A percentile compares a stretch with the other conserved stretches of the same genome.
phyloP scores from a whole-genome alignment of 371 early-diverging fungal species.

The Circinella umbellata region DNA sequence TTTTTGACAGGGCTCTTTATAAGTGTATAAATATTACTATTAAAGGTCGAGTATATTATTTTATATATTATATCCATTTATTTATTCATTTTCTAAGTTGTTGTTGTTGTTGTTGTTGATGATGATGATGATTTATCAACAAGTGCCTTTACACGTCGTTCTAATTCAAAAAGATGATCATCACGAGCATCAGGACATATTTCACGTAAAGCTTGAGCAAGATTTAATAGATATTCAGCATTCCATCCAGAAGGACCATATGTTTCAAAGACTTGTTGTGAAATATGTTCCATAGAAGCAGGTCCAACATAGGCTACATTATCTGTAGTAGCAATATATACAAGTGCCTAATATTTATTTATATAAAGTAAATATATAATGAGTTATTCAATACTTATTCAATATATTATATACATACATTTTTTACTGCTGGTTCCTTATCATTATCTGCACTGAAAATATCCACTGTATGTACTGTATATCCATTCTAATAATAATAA shows the following conservation, averaged over 20 bases:
- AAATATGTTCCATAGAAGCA: slow-evolving; percentile 69
- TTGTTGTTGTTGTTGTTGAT: no score
- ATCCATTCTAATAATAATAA: slow-evolving; percentile 65
- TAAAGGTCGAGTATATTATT: no score
- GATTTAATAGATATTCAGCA: slow-evolving; percentile 75
- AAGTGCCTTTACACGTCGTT: slow-evolving; percentile 47
- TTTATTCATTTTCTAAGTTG: no score
- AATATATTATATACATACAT: slow-evolving; percentile 33
- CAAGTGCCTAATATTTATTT: slow-evolving; percentile 56
- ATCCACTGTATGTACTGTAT: slow-evolving; percentile 73
- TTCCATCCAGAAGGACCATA: slow-evolving; percentile 84
- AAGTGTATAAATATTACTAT: no score
- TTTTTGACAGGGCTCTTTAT: no score
- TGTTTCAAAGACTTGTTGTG: slow-evolving; percentile 70
- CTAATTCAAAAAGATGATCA: slow-evolving; percentile 68
- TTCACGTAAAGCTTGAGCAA: slow-evolving; percentile 67
- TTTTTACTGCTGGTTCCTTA: slow-evolving; percentile 52
- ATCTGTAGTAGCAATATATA: slow-evolving; percentile 82
- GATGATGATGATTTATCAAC: not conserved
- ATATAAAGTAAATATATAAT: not conserved
- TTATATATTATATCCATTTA: no score
- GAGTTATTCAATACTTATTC: no score
- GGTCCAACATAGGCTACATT: slow-evolving; percentile 88
- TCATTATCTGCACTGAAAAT: slow-evolving; percentile 59
- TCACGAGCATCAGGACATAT: slow-evolving; percentile 65